phyloP scores from a whole-genome alignment of 306 rosid genomes.

The Arachis stenosperma region DNA sequence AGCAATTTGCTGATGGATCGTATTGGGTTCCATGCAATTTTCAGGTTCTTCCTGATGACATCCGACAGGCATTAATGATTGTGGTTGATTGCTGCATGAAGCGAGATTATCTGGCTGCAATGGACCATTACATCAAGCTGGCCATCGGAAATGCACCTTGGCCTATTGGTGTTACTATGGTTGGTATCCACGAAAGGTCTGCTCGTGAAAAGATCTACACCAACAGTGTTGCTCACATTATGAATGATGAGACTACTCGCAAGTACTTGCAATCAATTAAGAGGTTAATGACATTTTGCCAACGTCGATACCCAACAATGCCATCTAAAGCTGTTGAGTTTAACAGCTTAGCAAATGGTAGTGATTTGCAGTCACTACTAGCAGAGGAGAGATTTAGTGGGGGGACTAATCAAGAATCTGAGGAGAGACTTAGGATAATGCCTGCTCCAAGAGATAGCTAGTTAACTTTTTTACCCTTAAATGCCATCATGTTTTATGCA shows the following conservation, averaged over 20 bases:
- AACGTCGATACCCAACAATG: slow-evolving; percentile 90
- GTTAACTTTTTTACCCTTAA: slow-evolving; percentile 7
- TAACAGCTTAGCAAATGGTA: slow-evolving; percentile 99
- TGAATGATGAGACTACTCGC: slow-evolving; percentile 98
- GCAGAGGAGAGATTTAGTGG: slow-evolving; percentile 75
- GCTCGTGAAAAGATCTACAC: slow-evolving; percentile 99
- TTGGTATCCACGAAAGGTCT: slow-evolving; percentile 98
- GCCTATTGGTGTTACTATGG: slow-evolving; percentile 99
- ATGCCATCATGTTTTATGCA: background rate
- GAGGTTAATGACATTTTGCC: slow-evolving; percentile 95
- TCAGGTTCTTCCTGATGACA: slow-evolving; percentile 93
- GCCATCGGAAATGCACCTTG: slow-evolving; percentile 99
- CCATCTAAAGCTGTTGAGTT: slow-evolving; percentile 99
- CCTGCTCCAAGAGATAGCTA: slow-evolving; percentile 70
- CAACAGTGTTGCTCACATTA: slow-evolving; percentile 96
- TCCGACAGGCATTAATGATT: slow-evolving; percentile 76
- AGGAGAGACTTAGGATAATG: slow-evolving; percentile 82
- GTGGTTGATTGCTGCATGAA: slow-evolving; percentile 89
- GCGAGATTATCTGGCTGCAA: slow-evolving; percentile 96
- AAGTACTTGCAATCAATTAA: slow-evolving; percentile 91
- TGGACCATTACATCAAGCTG: slow-evolving; percentile 94
- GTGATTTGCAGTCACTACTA: slow-evolving; percentile 89
- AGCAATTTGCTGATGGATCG: slow-evolving; percentile 11
- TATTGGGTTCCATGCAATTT: slow-evolving; percentile 12
- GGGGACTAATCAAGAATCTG: slow-evolving; percentile 51